phyloP scores from a whole-genome alignment of 2,329 filamentous ascomycete genomes.

The Drechslera avenae region DNA sequence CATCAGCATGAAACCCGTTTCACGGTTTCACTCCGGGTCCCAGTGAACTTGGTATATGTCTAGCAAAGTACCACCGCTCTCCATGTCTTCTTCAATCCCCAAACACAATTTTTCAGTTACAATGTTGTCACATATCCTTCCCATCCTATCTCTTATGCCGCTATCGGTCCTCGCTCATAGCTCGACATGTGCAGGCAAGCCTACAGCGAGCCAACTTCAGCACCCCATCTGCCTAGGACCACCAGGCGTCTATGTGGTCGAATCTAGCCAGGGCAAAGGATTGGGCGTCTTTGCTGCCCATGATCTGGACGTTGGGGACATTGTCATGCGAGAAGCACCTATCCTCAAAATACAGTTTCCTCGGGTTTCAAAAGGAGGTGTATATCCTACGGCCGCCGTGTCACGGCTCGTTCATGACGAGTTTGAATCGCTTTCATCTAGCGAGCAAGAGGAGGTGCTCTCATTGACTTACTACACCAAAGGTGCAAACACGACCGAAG shows the following conservation, averaged over 20 bases:
- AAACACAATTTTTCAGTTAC: background rate
- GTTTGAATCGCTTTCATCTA: conserved; percentile 30
- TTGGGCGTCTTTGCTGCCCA: conserved; percentile 50
- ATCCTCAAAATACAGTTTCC: conserved; percentile 43
- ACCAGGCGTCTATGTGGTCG: conserved; percentile 35
- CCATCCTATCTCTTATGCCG: background rate
- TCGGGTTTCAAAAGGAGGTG: conserved; percentile 29
- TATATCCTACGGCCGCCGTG: conserved; percentile 35
- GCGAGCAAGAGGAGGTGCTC: conserved; percentile 32
- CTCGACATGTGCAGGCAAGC: conserved; percentile 15
- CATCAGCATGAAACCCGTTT: conserved; percentile 23
- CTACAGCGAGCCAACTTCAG: conserved; percentile 21
- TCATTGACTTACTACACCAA: conserved; percentile 35
- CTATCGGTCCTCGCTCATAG: conserved; percentile 6
- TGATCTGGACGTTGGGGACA: conserved; percentile 46
- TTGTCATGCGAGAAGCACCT: conserved; percentile 50
- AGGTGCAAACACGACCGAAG: conserved; percentile 17
- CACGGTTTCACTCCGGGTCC: conserved; percentile 1
- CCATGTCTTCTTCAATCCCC: background rate
- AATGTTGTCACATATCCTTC: background rate
- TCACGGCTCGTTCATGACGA: conserved; percentile 26
- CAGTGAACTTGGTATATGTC: background rate
- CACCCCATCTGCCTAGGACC: conserved; percentile 32
- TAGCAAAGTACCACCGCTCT: background rate
- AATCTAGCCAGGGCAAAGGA: conserved; percentile 48